Evolutionary conservation across 1,284 basidiomycete species (phyloP).

Genomic region (Pseudozyma flocculosa): DNA sequence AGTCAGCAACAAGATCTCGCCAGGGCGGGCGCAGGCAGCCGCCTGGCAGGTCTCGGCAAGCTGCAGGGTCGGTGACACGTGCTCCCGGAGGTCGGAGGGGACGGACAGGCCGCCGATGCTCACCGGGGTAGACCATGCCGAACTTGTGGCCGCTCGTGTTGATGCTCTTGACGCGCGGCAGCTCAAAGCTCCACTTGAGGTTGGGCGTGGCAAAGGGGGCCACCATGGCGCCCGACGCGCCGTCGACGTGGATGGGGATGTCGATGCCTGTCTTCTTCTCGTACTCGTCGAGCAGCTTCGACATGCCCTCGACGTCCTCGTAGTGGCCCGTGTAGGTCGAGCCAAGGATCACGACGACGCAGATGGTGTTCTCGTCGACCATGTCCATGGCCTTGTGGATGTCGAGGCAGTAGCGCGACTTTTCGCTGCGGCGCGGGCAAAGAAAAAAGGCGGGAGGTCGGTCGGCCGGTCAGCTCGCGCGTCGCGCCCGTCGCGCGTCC

Average conservation of each 20-base stretch:
- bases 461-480: no score
- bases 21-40: no score
- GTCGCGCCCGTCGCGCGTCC: no score
- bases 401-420: constrained; percentile 70
- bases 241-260: constrained; percentile 66
- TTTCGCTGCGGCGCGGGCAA: constrained; percentile 9
- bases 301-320: constrained; percentile 85
- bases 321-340: constrained; percentile 89
- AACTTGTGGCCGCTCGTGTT: constrained; percentile 75
- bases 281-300: constrained; percentile 79
- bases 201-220: constrained; percentile 78
- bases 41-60: no score
- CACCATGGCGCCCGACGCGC: constrained; percentile 58
- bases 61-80: no score
- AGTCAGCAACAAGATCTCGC: no score
- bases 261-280: constrained; percentile 72
- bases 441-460: no score
- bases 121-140: constrained; percentile 72
- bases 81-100: no score
- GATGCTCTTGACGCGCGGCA: constrained; percentile 76
- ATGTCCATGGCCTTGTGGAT: constrained; percentile 81
- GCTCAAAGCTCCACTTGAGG: constrained; percentile 70
- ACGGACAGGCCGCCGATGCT: no score
- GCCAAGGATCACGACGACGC: constrained; percentile 64
- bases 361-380: constrained; percentile 79